Evolutionary conservation across 2,329 filamentous ascomycete genomes (phyloP), one percentile per base, ranked within the genome.

Genomic region (Calonectria fujianensis): DNA sequence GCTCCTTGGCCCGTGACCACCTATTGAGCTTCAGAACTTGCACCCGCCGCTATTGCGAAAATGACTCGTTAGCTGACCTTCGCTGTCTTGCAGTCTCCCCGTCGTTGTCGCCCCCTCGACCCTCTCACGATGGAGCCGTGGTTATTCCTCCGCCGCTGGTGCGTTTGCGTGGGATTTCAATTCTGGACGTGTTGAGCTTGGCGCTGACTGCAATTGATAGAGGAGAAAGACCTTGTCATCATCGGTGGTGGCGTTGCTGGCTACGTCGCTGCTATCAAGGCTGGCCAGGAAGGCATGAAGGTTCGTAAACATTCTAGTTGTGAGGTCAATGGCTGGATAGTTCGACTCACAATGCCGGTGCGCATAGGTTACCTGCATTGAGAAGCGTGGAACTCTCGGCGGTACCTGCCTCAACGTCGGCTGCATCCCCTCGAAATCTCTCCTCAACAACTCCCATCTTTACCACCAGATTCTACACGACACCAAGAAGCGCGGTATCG

Each of bases 231-330:
- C 87, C 91, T 99, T 71, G 94, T 99, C 84, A 96, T 99, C 87
- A 98, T 99, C 84, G 97, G 97, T 83, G 97, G 97, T 86, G 97
- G 97, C 89, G 97, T 98, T 83, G 97, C 96, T 82, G 97, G 97
- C 85, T 99, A 99, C 89, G 97, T 99, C 83, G 96, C 97, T 79
- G 97, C 97, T 82, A 99, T 99, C 90, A 99, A 98, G 90, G 97
- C 97, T 83, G 97, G 96, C 74, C 97, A 99, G 88, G 95, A 98
- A 85, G 97, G 97, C 83, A 87, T 99, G 86, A 98, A 98, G 93
- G 96, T 97, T 74, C 24, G 75, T 80, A 63, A 57, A 69, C 65
- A 32, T 54, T 11, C 59, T 57, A 24, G 24, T 48, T 50, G 54
- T 50, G 65, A 69, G 63, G 35, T 29, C 61, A 39, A 52, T 76